Evolutionary conservation across 2,329 filamentous ascomycete species (phyloP), one percentile per base, ranked within the genome.

Genomic region (Fusarium sp.): DNA sequence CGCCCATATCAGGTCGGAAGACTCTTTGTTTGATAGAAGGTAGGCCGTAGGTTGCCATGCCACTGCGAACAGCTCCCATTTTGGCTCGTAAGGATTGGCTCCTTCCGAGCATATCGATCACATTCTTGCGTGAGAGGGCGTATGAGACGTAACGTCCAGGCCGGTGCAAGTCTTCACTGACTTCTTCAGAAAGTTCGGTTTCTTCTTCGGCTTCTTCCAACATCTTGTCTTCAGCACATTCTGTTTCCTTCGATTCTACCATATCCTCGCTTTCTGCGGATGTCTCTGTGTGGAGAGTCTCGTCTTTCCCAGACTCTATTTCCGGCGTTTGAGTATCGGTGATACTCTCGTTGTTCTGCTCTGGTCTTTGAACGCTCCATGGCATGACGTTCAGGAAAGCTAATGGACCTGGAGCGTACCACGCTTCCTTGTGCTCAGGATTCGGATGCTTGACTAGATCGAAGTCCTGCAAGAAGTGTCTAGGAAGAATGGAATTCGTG

Each of bases 391-490:
- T 51, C 9, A 74, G 65, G 42, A 79, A 76, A 4, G 77, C 66
- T 15, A 83, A 67, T 38, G 79, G 80, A 10, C 78, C 80, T 0
- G 89, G 89, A 16, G 88, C 80, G 75, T 84, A 86, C 86, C 87
- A 92, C 0, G 84, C 80, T 3, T 79, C 71, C 0, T 75, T 74
- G 0, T 77, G 87, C 11, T 82, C 78, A 1, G 89, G 89, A 60
- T 83, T 79, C 1, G 89, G 89, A 57, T 91, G 84, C 1, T 79
- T 74, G 13, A 88, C 79, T 3, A 88, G 72, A 30, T 84, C 83
- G 62, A 93, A 89, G 33, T 86, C 81, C 56, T 91, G 86, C 6
- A 92, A 79, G 74, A 93, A 91, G 72, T 85, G 88, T 15, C 77
- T 78, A 2, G 91, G 91, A 8, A 92, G 77, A 2, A 74, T 73